Percentiles rank a stretch among this genome's conserved stretches.
phyloP scores from a whole-genome alignment of 1,284 basidiomycete genomes.

The Gomphus bonarii region DNA sequence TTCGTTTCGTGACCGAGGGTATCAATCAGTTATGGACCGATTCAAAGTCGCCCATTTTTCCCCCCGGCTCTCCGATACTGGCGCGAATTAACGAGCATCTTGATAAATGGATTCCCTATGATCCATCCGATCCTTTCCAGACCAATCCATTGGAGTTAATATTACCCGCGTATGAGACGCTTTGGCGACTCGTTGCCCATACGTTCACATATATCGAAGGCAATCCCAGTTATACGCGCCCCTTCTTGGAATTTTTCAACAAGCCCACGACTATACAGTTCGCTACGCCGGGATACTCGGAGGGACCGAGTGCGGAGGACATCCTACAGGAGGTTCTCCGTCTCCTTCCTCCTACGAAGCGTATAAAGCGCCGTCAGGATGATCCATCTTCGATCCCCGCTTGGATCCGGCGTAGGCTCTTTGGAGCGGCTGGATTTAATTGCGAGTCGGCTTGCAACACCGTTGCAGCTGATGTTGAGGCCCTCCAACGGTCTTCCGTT shows the following conservation, averaged over 20 bases:
- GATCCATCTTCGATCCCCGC: conserved; percentile 13
- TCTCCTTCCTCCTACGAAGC: conserved; percentile 36
- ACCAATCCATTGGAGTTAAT: conserved; percentile 36
- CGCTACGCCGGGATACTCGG: conserved; percentile 11
- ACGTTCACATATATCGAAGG: conserved; percentile 28
- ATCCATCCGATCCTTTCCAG: conserved; percentile 11
- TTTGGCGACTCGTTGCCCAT: conserved; percentile 49
- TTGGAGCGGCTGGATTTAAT: neutral
- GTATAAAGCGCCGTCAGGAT: conserved; percentile 23
- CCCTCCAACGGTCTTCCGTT: conserved; percentile 26
- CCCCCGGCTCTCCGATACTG: conserved; percentile 13
- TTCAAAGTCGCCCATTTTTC: conserved; percentile 24
- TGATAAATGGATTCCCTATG: conserved; percentile 4
- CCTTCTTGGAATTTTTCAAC: conserved; percentile 29
- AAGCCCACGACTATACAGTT: conserved; percentile 29
- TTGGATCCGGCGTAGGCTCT: neutral
- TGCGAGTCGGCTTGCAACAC: neutral
- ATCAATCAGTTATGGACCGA: conserved; percentile 33
- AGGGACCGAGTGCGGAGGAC: conserved; percentile 24
- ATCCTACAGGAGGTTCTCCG: conserved; percentile 36
- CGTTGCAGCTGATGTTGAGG: conserved; percentile 32
- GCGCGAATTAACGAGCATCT: conserved; percentile 22
- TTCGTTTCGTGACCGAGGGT: conserved; percentile 24
- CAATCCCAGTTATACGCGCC: conserved; percentile 17
- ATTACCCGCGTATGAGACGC: conserved; percentile 47